These are phyloP conservation scores for Rhodotorula toruloides DNA, from an alignment of 768 basidiomycete species.

Conservation along the genomic window DNA sequence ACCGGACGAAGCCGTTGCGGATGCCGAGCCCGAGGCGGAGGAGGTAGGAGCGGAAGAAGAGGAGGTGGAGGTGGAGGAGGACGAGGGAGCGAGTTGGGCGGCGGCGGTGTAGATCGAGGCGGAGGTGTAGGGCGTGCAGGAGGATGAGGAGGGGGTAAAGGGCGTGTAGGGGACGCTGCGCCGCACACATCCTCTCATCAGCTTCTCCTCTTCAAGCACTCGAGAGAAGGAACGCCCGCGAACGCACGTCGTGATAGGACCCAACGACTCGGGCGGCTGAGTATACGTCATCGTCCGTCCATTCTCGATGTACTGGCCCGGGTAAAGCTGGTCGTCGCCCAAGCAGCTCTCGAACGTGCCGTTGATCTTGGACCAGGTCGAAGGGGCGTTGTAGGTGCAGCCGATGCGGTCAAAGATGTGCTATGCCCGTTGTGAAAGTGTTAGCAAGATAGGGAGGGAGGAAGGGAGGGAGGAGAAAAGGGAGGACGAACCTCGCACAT, in stretches of 20 bases:
- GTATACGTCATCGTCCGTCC: slow-evolving; percentile 21
- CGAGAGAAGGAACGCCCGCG: neutral
- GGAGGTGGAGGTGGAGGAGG: slow-evolving; percentile 8
- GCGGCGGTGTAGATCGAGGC: slow-evolving; percentile 34
- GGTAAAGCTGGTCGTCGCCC: slow-evolving; percentile 60
- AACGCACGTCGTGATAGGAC: slow-evolving; percentile 27
- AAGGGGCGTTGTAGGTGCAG: slow-evolving; percentile 67
- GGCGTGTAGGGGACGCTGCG: slow-evolving; percentile 42
- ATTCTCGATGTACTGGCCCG: slow-evolving; percentile 29
- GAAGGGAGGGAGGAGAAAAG: neutral
- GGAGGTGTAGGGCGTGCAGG: slow-evolving; percentile 41
- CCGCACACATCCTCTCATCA: neutral
- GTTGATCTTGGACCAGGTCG: slow-evolving; percentile 53
- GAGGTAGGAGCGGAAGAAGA: slow-evolving; percentile 5
- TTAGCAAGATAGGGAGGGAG: neutral
- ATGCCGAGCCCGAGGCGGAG: neutral
- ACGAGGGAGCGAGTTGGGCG: neutral
- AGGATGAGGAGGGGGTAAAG: slow-evolving; percentile 42
- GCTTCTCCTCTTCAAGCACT: neutral
- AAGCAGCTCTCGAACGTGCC: slow-evolving; percentile 62
- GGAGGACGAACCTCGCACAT: slow-evolving; percentile 17
- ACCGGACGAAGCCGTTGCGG: neutral
- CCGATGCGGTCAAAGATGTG: slow-evolving; percentile 67
- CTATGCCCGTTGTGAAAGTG: slow-evolving; percentile 54
- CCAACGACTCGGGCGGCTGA: slow-evolving; percentile 41